Percentiles rank a stretch among this genome's conserved stretches.
Conservation (phyloP, 768 basidiomycete species). For the Lactarius akahatsu region DNA sequence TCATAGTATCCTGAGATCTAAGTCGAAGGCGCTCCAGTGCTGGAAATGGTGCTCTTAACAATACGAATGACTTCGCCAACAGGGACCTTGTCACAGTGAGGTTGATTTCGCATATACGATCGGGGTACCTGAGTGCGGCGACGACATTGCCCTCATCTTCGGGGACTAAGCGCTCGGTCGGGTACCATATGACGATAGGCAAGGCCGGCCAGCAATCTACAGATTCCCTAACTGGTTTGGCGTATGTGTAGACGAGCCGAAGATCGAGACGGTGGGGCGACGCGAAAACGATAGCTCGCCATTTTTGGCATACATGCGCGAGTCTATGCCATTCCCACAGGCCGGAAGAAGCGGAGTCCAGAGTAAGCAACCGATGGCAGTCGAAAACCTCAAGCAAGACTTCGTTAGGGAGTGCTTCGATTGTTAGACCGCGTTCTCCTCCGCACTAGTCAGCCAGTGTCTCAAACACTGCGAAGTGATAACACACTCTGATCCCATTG, state of each 20-base stretch:
- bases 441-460: not conserved
- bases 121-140: conserved; percentile 5
- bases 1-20: not conserved
- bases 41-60: not conserved
- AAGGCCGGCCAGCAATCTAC: conserved; percentile 3
- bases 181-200: conserved; percentile 1
- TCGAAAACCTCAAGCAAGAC: conserved; percentile 16
- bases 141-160: conserved; percentile 5
- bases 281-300: conserved; percentile 8
- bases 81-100: not conserved
- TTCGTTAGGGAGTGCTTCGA: conserved; percentile 10
- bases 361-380: not conserved
- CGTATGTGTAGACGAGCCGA: conserved; percentile 8
- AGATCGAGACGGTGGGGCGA: conserved; percentile 10
- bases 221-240: not conserved
- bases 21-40: not conserved
- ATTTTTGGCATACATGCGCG: conserved; percentile 14
- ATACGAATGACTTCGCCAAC: not conserved
- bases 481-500: not conserved
- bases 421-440: not conserved
- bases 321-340: conserved; percentile 20
- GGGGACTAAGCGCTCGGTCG: not conserved
- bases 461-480: not conserved
- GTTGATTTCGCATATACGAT: conserved; percentile 2
- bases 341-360: not conserved